phyloP scores from a whole-genome alignment of 108 stramenopile species.

The Cyclotella sp. region DNA sequence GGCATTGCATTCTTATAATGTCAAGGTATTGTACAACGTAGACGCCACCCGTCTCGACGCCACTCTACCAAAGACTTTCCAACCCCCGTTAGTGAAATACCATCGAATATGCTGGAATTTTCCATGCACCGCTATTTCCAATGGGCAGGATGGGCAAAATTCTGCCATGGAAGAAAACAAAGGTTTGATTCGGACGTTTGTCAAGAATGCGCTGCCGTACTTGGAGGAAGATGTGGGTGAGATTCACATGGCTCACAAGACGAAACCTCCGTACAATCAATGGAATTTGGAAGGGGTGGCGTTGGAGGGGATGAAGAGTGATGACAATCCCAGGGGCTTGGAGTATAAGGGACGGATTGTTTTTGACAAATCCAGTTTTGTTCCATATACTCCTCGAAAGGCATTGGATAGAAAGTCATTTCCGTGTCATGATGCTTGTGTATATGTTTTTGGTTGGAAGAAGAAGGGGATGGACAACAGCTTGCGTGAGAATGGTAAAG shows the following conservation, averaged over 20 bases:
- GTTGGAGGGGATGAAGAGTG: conserved; percentile 25
- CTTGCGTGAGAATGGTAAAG: neutral
- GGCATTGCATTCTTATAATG: conserved; percentile 50
- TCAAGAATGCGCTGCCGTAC: conserved; percentile 47
- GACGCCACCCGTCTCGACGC: conserved; percentile 78
- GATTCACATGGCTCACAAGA: conserved; percentile 90
- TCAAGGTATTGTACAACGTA: conserved; percentile 56
- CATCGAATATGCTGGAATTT: conserved; percentile 92
- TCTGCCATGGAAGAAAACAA: conserved; percentile 87
- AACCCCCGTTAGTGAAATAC: conserved; percentile 47
- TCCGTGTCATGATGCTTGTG: conserved; percentile 90
- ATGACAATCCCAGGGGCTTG: conserved; percentile 13
- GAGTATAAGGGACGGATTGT: conserved; percentile 72
- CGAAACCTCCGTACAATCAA: conserved; percentile 90
- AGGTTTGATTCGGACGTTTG: conserved; percentile 67
- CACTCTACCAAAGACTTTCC: conserved; percentile 48
- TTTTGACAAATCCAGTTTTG: conserved; percentile 74
- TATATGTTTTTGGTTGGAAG: conserved; percentile 73
- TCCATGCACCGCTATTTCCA: conserved; percentile 83
- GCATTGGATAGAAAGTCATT: conserved; percentile 88
- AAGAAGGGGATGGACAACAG: neutral
- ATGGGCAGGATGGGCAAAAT: conserved; percentile 92
- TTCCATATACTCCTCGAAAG: conserved; percentile 86
- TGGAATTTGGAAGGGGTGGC: conserved; percentile 81
- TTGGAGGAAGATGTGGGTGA: conserved; percentile 58